Evolutionary conservation across 345 rosid species (phyloP), one percentile per base, ranked within the genome.

Genomic region (Eucalyptus dawsonii): DNA sequence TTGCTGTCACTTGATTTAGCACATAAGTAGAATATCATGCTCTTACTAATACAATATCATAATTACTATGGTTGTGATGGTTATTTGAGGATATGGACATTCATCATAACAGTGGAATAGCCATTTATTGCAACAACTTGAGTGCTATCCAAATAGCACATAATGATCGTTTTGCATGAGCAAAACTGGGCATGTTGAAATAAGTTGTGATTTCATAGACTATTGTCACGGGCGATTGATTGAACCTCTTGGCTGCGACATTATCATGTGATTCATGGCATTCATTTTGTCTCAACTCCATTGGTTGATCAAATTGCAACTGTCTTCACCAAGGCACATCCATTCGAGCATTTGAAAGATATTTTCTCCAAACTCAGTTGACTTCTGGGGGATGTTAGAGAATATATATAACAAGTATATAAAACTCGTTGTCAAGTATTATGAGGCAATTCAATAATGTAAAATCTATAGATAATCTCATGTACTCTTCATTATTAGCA

Each of bases 241-340:
- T n/a, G n/a, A n/a, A n/a, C n/a, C n/a, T n/a, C n/a, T n/a, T n/a
- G n/a, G n/a, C n/a, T n/a, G n/a, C n/a, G n/a, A n/a, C n/a, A n/a
- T n/a, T n/a, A 24, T 56, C 3, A 56, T 24, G 12, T 24, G 62
- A 11, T 56, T 56, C 62, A 56, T 56, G 62, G 62, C 27, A 56
- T 56, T 56, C 3, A 1, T 56, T 56, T 56, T 24, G 62, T 56
- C 5, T 22, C 62, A 56, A 56, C 5, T 56, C 5, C 5, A 56
- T 21, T 1, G 3, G 6, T 60, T 0, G 31, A 25, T 60, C n/a
- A 60, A 25, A 60, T 11, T 25, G 67, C 14, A 25, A 11, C 1
- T 60, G 2, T 60, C 67, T 60, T 60, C 67, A 60, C 67, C 1
- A 25, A 25, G 67, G 6, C n/a, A 27, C 31, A 60, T 27, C 67